Evolutionary conservation across 345 rosid genomes (phyloP), one percentile per base, ranked within the genome.

Genomic region (Brassica cretica): DNA sequence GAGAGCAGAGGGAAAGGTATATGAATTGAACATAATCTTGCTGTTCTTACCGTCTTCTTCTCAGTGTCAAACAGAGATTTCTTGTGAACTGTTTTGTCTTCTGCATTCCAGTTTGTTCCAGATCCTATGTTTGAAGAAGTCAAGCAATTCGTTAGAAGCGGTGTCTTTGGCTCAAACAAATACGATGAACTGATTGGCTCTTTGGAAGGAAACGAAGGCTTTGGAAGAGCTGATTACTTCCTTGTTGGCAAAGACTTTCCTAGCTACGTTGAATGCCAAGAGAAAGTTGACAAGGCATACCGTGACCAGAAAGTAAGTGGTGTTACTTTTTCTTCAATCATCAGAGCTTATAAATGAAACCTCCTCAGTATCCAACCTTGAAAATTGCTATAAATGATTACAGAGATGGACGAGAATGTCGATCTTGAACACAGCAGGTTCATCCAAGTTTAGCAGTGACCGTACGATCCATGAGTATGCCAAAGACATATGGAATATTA

Each of bases 191-290:
- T 92, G 64, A 74, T 92, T 11, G 94, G 89, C 71, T 87, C 97
- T 6, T 72, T 92, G 29, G 97, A 92, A 85, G 97, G 97, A 77
- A 87, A 87, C 15, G 89, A 90, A 85, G 97, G 97, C 35, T 91
- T 83, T 63, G 94, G 94, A 25, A 79, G 79, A 32, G 94, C 90
- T 3, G 97, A 91, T 78, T 91, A 90, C 80, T 91, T 91, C 86
- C 94, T 91, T 0, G 93, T 91, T 35, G 94, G 93, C 79, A 87
- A 87, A 82, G 97, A 91, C 86, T 91, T 91, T 78, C 89, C 97
- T 39, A 86, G 93, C 77, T 91, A 91, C 83, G 68, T 90, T 49
- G 86, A 90, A 80, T 92, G 94, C 86, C 97, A 90, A 77, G 89
- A 88, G 70, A 74, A 84, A 77, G 97, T 92, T 1, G 94, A 92